A percentile compares a stretch with the other conserved stretches of the same genome.
phyloP scores from a whole-genome alignment of 176 grass and related monocot genomes.

The Juncus inflexus region DNA sequence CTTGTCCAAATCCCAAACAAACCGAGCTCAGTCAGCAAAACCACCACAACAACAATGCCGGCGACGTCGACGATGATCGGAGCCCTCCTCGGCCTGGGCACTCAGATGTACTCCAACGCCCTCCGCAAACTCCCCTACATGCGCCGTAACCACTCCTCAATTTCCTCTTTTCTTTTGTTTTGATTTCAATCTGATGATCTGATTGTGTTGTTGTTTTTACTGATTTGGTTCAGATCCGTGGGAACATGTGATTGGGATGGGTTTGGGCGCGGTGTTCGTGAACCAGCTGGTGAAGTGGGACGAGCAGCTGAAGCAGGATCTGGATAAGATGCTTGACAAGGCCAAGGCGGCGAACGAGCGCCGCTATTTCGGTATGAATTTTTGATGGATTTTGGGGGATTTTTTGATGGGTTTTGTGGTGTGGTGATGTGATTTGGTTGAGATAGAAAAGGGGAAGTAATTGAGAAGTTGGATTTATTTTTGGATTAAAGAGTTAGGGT shows the following conservation, averaged over 20 bases:
- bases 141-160: conserved; percentile 45
- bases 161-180: neutral
- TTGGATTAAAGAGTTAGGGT: neutral
- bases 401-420: neutral
- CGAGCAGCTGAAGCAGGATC: conserved; percentile 79
- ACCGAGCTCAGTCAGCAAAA: conserved; percentile 20
- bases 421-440: conserved; percentile 1
- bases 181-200: conserved; percentile 20
- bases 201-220: neutral
- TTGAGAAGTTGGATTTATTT: conserved; percentile 5
- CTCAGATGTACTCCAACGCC: conserved; percentile 98
- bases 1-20: neutral
- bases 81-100: conserved; percentile 68
- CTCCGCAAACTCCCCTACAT: conserved; percentile 97
- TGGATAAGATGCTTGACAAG: conserved; percentile 92
- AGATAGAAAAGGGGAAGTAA: conserved; percentile 3
- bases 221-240: conserved; percentile 61
- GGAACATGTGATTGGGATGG: conserved; percentile 93
- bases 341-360: conserved; percentile 83
- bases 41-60: conserved; percentile 41
- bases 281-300: conserved; percentile 91
- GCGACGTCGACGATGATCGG: conserved; percentile 80
- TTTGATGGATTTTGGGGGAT: conserved; percentile 10
- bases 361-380: conserved; percentile 69
- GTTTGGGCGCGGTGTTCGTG: conserved; percentile 64